These are phyloP conservation scores for Cladophialophora immunda DNA, from an alignment of 2,329 filamentous ascomycete genomes.

Conservation along the genomic window DNA sequence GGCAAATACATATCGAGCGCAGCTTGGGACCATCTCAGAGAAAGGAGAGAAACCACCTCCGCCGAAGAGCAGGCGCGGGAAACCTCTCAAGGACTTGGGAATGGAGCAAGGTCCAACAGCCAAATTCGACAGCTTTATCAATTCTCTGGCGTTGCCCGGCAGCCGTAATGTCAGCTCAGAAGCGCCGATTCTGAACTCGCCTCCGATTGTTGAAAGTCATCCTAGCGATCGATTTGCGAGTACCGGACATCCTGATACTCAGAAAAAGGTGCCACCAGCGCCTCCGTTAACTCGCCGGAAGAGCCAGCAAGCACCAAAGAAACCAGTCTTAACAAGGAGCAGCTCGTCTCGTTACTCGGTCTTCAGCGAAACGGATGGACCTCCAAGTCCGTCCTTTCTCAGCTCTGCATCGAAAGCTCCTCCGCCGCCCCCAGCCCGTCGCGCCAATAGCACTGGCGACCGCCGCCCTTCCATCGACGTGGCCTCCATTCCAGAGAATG, in stretches of 20 bases:
- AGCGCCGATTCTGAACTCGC: conserved; percentile 35
- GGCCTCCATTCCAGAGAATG: conserved; percentile 21
- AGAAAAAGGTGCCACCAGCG: conserved; percentile 53
- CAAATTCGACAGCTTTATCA: conserved; percentile 36
- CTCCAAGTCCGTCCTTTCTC: conserved; percentile 44
- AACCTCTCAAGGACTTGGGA: conserved; percentile 65
- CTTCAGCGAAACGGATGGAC: conserved; percentile 32
- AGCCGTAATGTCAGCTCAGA: conserved; percentile 21
- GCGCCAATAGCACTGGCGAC: conserved; percentile 52
- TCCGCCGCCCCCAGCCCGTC: conserved; percentile 60
- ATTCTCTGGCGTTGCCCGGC: conserved; percentile 29
- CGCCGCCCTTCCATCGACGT: conserved; percentile 36
- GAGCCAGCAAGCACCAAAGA: conserved; percentile 52
- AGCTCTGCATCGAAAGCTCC: conserved; percentile 45
- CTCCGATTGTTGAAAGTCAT: conserved; percentile 40
- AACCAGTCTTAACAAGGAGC: conserved; percentile 47
- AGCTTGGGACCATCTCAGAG: conserved; percentile 46
- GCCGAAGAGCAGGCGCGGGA: conserved; percentile 80
- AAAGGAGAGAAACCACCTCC: conserved; percentile 75
- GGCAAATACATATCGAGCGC: conserved; percentile 57
- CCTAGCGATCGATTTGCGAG: conserved; percentile 14
- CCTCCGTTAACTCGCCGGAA: conserved; percentile 60
- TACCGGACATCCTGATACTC: conserved; percentile 6
- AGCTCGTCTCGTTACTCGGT: conserved; percentile 45
- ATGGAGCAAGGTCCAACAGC: conserved; percentile 24